Evolutionary conservation across 306 rosid genomes (phyloP), one percentile per base, ranked within the genome.

Genomic region (Fragaria ananassa): DNA sequence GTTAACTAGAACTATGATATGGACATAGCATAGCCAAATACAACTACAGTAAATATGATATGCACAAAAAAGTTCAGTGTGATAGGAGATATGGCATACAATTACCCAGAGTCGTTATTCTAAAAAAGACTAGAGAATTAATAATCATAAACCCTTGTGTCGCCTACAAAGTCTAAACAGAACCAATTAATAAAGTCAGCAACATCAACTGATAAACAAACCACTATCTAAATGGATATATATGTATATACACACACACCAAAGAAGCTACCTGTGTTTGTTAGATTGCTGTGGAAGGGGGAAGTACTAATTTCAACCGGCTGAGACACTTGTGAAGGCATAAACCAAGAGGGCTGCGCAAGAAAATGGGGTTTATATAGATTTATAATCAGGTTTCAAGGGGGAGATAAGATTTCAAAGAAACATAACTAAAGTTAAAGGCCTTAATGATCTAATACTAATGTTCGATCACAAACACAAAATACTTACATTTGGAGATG

Each of bases 191-290:
- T 56, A 51, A 67, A 58, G 72, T 81, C 79, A 81, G 74, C 44
- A 80, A 37, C 42, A 58, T 68, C 81, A 67, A 71, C 35, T 27
- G 75, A 39, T 29, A 45, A 27, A 25, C 37, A 53, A 58, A 57
- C 31, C 35, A 11, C 66, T 1, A 25, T 27, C 29, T 27, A 27
- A 18, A 37, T 8, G 62, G 76, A 74, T 71, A 37, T 37, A 37
- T 31, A 31, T 31, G 31, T 29, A 29, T 31, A 31, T 31, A 31
- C 0, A 31, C 34, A 31, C 4, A 31, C 34, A 60, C 39, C 19
- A 27, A 60, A 3, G 35, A 25, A 11, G 83, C 79, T 39, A 96
- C 99, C 89, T 83, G 93, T 83, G 76, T 83, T 97, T 8, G 88
- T 72, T 89, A 81, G 92, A 71, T 86, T 84, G 70, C 81, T 87